Evolutionary conservation across 2,329 filamentous ascomycete species (phyloP).

Genomic region (Exophiala xenobiotica): DNA sequence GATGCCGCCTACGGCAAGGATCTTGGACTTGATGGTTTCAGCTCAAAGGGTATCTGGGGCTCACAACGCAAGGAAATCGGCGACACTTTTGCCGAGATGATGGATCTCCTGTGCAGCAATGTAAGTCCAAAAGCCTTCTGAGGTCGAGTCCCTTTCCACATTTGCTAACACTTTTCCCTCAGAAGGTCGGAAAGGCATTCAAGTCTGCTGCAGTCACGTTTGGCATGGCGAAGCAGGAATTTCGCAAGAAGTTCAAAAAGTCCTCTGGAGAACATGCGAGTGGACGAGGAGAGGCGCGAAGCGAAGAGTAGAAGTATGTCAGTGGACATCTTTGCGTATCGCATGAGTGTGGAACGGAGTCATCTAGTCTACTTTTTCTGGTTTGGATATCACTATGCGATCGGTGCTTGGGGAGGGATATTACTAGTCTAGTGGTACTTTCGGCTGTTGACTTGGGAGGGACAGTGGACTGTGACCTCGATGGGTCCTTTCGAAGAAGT

Average conservation of each 20-base stretch:
- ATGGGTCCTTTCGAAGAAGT: too few relatives aligned
- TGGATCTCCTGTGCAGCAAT: slow-evolving; percentile 4
- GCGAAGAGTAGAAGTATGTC: background rate
- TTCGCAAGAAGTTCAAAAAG: slow-evolving; percentile 5
- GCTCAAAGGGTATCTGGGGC: background rate
- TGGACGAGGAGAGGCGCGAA: background rate
- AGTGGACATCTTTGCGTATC: background rate
- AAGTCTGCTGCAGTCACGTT: slow-evolving; percentile 3
- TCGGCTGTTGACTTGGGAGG: too few relatives aligned
- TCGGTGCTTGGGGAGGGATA: too few relatives aligned
- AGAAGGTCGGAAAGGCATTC: slow-evolving; percentile 3
- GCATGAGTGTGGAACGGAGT: background rate
- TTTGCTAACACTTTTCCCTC: background rate
- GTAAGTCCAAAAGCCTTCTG: too few relatives aligned
- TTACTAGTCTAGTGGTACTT: too few relatives aligned
- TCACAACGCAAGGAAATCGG: background rate
- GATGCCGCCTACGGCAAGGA: slow-evolving; percentile 31
- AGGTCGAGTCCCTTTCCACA: background rate
- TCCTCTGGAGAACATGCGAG: background rate
- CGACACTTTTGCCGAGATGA: slow-evolving; percentile 3
- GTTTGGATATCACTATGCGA: too few relatives aligned
- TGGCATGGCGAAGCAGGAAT: slow-evolving; percentile 3
- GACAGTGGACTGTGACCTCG: too few relatives aligned
- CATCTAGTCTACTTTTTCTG: background rate
- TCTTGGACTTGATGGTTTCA: slow-evolving; percentile 17